Conservation (phyloP, 2,329 filamentous ascomycete genomes). For the Diaporthe sp. region DNA sequence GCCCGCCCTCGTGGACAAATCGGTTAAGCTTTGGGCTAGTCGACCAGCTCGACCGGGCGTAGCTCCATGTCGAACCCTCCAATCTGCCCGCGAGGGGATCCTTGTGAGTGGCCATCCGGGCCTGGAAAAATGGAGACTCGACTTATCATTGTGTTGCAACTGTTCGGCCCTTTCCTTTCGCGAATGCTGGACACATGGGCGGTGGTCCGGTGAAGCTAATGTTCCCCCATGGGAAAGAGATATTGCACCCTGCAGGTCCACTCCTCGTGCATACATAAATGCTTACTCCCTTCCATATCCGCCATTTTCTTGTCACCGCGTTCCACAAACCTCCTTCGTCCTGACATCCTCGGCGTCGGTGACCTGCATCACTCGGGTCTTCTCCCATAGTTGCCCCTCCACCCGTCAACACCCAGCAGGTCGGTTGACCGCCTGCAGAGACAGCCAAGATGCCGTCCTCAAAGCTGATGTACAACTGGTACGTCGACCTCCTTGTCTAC, state of each 20-base stretch:
- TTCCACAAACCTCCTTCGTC: not conserved
- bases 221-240: slow-evolving; percentile 4
- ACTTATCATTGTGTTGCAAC: slow-evolving; percentile 11
- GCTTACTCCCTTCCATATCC: no score
- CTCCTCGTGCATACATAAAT: slow-evolving; percentile 31
- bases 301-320: not conserved
- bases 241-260: not conserved
- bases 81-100: slow-evolving; percentile 9
- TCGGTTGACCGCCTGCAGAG: slow-evolving; percentile 31
- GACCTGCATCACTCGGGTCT: not conserved
- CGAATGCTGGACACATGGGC: slow-evolving; percentile 3
- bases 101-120: slow-evolving; percentile 5
- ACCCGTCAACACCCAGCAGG: slow-evolving; percentile 11
- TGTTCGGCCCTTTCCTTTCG: slow-evolving; percentile 10
- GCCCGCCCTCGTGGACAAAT: not conserved
- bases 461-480: slow-evolving; percentile 49
- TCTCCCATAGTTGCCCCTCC: not conserved
- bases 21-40: not conserved
- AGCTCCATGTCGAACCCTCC: slow-evolving; percentile 24
- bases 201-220: not conserved
- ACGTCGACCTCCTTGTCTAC: not conserved
- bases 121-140: slow-evolving; percentile 27
- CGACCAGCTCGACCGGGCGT: slow-evolving; percentile 10
- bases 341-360: not conserved
- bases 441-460: slow-evolving; percentile 46